Conservation (phyloP, 106 monocot species). For the Apostasia shenzhenica region DNA sequence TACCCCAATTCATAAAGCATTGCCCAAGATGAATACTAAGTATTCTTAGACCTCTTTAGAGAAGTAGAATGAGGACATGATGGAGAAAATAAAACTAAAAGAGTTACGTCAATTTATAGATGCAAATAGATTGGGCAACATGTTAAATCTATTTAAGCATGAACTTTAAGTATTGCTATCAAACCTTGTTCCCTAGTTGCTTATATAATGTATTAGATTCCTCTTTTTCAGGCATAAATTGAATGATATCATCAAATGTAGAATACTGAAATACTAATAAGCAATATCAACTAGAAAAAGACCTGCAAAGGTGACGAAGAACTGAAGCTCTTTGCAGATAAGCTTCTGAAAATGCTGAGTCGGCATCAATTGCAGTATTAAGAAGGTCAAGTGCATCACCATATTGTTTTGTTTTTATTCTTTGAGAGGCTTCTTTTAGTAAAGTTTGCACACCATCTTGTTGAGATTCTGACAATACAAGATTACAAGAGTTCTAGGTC, state of each 20-base stretch:
- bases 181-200: too few relatives aligned
- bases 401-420: conserved; percentile 46
- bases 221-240: neutral
- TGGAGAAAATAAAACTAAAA: too few relatives aligned
- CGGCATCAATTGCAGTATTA: conserved; percentile 54
- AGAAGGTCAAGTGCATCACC: conserved; percentile 61
- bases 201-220: neutral
- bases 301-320: conserved; percentile 83
- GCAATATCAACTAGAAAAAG: neutral
- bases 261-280: neutral
- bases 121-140: too few relatives aligned
- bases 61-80: too few relatives aligned
- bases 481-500: neutral
- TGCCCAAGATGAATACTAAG: too few relatives aligned
- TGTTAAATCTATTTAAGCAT: too few relatives aligned
- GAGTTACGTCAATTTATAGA: too few relatives aligned
- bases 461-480: neutral
- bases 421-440: conserved; percentile 52
- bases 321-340: conserved; percentile 60
- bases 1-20: too few relatives aligned
- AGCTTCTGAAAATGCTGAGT: conserved; percentile 66
- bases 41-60: too few relatives aligned
- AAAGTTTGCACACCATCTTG: conserved; percentile 8
- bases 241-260: too few relatives aligned
- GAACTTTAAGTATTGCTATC: too few relatives aligned